Conservation (phyloP, 768 basidiomycete genomes). For the Hemileccinum rubropunctum region DNA sequence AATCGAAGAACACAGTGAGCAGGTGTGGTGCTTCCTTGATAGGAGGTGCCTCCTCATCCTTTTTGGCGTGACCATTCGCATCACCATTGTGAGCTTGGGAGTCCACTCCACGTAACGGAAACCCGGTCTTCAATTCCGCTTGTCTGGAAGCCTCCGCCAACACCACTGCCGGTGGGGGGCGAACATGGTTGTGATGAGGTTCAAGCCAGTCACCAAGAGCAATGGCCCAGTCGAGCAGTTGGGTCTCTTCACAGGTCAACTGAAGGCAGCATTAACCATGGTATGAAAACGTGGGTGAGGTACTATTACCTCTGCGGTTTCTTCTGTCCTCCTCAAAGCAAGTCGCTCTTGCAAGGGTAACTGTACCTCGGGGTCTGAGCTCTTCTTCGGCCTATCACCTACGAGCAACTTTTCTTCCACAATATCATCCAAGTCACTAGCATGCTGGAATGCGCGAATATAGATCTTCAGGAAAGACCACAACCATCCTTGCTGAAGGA, state of each 20-base stretch:
- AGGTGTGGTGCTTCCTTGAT: slow-evolving; percentile 58
- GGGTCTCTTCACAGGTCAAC: slow-evolving; percentile 65
- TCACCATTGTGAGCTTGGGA: slow-evolving; percentile 33
- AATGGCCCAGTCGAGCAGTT: slow-evolving; percentile 56
- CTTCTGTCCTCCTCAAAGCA: slow-evolving; percentile 44
- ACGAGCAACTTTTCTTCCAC: slow-evolving; percentile 81
- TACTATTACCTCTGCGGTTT: slow-evolving; percentile 49
- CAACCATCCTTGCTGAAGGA: slow-evolving; percentile 65
- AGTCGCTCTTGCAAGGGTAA: slow-evolving; percentile 61
- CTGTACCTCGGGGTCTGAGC: slow-evolving; percentile 45
- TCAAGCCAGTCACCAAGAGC: slow-evolving; percentile 73
- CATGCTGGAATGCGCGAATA: slow-evolving; percentile 72
- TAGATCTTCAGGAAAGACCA: slow-evolving; percentile 71
- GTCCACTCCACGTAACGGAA: slow-evolving; percentile 64
- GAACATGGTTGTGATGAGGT: slow-evolving; percentile 69
- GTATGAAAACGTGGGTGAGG: slow-evolving; percentile 1
- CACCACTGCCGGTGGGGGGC: slow-evolving; percentile 67
- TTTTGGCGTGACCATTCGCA: slow-evolving; percentile 49
- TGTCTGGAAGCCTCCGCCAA: slow-evolving; percentile 74
- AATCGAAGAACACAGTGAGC: slow-evolving; percentile 59
- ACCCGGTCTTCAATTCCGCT: slow-evolving; percentile 66
- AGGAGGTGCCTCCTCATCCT: slow-evolving; percentile 69
- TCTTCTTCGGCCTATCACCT: slow-evolving; percentile 75
- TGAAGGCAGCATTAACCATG: slow-evolving; percentile 27
- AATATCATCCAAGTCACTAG: slow-evolving; percentile 75